A percentile compares a stretch with the other conserved stretches of the same genome.
phyloP scores from a whole-genome alignment of 2,329 filamentous ascomycete species.

The Colletotrichum cordylinicola region DNA sequence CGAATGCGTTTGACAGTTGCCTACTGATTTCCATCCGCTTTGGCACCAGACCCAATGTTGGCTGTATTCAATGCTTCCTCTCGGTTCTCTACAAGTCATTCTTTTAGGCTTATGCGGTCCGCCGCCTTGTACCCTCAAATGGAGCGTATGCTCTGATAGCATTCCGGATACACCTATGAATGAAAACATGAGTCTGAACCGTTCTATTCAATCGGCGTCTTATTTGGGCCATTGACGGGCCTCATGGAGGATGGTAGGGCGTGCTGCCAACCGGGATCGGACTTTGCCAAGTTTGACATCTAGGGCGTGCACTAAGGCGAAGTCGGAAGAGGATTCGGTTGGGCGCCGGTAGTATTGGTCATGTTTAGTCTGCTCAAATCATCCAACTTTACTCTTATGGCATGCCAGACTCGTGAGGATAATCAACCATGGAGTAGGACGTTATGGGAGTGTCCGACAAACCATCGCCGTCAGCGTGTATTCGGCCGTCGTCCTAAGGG shows the following conservation, averaged over 20 bases:
- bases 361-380: too few relatives aligned
- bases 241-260: neutral
- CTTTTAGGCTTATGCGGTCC: neutral
- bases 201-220: neutral
- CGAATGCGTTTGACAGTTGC: neutral
- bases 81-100: neutral
- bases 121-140: neutral
- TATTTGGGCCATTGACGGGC: neutral
- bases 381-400: too few relatives aligned
- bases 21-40: neutral
- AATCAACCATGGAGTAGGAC: neutral
- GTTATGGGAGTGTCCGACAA: neutral
- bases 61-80: neutral
- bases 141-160: neutral
- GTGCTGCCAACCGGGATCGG: neutral
- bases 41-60: neutral
- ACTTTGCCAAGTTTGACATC: neutral
- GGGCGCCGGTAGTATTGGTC: neutral
- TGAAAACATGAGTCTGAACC: neutral
- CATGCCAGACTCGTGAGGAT: neutral
- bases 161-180: neutral
- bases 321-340: neutral
- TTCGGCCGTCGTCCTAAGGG: neutral
- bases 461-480: neutral
- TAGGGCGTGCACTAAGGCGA: neutral